Base-by-base conservation (phyloP, 2,329 filamentous ascomycete genomes). In the Sclerotinia nivalis region DNA sequence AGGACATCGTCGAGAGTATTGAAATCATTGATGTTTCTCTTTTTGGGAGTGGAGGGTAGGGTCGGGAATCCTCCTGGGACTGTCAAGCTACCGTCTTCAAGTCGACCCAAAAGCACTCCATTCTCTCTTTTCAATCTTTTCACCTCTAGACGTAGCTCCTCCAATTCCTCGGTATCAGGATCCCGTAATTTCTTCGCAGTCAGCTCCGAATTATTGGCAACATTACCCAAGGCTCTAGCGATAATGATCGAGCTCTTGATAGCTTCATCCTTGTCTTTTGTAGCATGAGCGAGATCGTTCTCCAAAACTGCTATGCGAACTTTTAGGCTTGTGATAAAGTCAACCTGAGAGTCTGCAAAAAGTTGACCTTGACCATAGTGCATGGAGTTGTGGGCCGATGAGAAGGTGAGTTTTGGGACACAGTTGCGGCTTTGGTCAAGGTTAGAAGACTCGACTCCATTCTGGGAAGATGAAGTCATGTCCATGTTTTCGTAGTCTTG, bases 281-380 rank as follows among this genome's bases (percentile, higher is more conserved):
- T 62, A 20, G 71, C 71, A 68, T 75, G 69, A 2, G 49, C 43
- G 2, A 76, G 61, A 8, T 77, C 73, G 25, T 74, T 76, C 56
- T 77, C 73, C 13, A 77, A 70, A 45, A 77, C 71, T 6, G 75
- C 75, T 20, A 72, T 68, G 7, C 67, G 67, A 45, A 76, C 71
- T 60, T 66, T 66, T 13, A 75, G 60, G 22, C 72, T 47, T 18
- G 64, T 70, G 22, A 72, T 62, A 0, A 52, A 10, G 49, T 73
- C 72, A 10, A 15, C 43, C 9, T 47, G 49, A 25, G 50, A 8
- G 22, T 45, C 37, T 45, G 54, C 10, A 37, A 54, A 12, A 61
- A 93, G 91, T 73, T 87, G 88, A 78, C 91, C 89, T 79, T 93
- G 89, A 74, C 91, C 91, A 66, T 93, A 92, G 12, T 31, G n/a